Evolutionary conservation across 768 basidiomycete genomes (phyloP).

Genomic region (Suillus placidus): DNA sequence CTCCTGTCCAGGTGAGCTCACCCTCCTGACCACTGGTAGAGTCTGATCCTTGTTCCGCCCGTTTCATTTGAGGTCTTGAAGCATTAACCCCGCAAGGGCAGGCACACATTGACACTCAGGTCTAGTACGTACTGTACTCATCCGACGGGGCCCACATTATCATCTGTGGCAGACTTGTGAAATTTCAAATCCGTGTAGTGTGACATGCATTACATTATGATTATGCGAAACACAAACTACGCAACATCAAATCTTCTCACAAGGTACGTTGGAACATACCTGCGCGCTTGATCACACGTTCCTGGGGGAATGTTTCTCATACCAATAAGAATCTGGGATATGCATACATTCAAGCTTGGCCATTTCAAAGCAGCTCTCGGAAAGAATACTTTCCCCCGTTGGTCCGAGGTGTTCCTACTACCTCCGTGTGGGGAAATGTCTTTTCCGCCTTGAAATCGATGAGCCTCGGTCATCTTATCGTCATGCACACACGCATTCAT

Average conservation of each 20-base stretch:
- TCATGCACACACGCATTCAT: background rate
- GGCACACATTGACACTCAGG: background rate
- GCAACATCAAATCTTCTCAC: background rate
- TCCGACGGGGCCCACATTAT: background rate
- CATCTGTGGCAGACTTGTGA: background rate
- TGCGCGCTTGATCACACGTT: background rate
- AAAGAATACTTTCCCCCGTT: background rate
- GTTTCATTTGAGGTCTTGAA: background rate
- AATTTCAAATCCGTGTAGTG: background rate
- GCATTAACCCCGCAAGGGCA: background rate
- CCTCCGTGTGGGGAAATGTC: background rate
- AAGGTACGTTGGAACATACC: background rate
- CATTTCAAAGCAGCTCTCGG: background rate
- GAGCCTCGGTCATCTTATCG: background rate
- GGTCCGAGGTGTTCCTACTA: background rate
- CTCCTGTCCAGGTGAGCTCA: background rate
- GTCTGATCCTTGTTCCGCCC: background rate
- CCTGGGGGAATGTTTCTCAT: background rate
- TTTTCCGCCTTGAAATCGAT: background rate
- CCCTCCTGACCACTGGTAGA: background rate
- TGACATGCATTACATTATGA: background rate
- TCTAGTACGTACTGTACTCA: background rate
- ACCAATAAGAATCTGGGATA: background rate
- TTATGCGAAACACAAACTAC: background rate
- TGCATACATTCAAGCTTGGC: background rate